Percentiles rank a stretch among this genome's conserved stretches.
phyloP scores from a whole-genome alignment of 2,329 filamentous ascomycete species.

The Lasiodiplodia hormozganensis region DNA sequence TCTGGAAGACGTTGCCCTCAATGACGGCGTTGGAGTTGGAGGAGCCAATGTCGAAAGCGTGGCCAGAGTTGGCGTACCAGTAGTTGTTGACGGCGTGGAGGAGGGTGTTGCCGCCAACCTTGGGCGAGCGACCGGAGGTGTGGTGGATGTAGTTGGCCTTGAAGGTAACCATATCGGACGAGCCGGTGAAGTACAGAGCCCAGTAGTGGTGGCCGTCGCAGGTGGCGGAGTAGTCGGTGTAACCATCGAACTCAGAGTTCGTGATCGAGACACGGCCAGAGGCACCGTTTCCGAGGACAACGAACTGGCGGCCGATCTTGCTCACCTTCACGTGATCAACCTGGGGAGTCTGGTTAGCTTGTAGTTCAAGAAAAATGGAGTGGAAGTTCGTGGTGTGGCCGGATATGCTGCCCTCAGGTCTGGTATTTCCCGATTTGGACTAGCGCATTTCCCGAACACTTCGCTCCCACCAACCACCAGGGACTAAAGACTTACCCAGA shows the following conservation, averaged over 20 bases:
- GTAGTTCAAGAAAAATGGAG: not conserved
- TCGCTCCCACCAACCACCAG: not conserved
- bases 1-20: slow-evolving; percentile 66
- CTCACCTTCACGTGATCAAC: slow-evolving; percentile 51
- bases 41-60: slow-evolving; percentile 61
- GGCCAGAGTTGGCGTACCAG: slow-evolving; percentile 62
- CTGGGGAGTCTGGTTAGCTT: not conserved
- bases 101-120: slow-evolving; percentile 62
- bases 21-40: slow-evolving; percentile 54
- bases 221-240: slow-evolving; percentile 61
- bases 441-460: not conserved
- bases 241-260: slow-evolving; percentile 66
- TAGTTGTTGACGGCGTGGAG: slow-evolving; percentile 70
- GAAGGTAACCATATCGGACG: slow-evolving; percentile 63
- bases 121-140: slow-evolving; percentile 63
- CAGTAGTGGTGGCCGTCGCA: slow-evolving; percentile 69
- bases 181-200: slow-evolving; percentile 62
- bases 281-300: slow-evolving; percentile 63
- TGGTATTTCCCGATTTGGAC: not conserved
- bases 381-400: not conserved
- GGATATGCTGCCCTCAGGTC: not conserved
- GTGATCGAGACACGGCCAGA: slow-evolving; percentile 65
- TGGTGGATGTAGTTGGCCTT: slow-evolving; percentile 68
- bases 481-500: slow-evolving; percentile 32
- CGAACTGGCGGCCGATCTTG: slow-evolving; percentile 66